These are phyloP conservation scores for Colletotrichum magnum DNA, from an alignment of 2,329 filamentous ascomycete genomes.

Conservation along the genomic window DNA sequence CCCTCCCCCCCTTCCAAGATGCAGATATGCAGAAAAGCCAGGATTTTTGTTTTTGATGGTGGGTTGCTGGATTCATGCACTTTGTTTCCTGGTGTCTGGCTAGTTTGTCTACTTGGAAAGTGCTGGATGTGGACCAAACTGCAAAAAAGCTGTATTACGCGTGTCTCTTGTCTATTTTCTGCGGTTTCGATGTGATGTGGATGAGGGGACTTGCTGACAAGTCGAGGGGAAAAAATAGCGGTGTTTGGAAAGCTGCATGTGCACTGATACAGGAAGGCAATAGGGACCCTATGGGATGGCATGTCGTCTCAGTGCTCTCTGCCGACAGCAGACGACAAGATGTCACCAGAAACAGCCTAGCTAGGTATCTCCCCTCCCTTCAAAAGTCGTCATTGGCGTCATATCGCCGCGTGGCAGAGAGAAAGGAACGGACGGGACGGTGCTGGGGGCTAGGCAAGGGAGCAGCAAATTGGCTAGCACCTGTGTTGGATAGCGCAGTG, in stretches of 20 bases:
- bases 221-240: background rate
- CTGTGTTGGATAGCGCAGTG: background rate
- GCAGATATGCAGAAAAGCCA: background rate
- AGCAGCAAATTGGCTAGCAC: too few relatives aligned
- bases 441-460: too few relatives aligned
- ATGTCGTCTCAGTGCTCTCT: background rate
- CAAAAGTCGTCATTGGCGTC: conserved; percentile 8
- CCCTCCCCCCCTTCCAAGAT: background rate
- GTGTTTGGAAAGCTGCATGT: background rate
- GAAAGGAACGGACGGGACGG: background rate
- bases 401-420: conserved; percentile 8
- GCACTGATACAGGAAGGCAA: too few relatives aligned
- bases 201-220: background rate
- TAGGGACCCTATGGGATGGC: background rate
- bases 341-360: conserved; percentile 16
- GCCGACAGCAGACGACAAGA: background rate
- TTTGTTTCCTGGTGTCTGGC: background rate
- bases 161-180: background rate
- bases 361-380: background rate
- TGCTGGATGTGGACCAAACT: too few relatives aligned
- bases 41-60: background rate
- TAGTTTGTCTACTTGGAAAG: too few relatives aligned
- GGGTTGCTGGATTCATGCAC: conserved; percentile 15
- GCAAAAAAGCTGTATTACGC: too few relatives aligned
- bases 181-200: conserved; percentile 10